These are phyloP conservation scores for Rhododendron griersonianum DNA, from an alignment of 148 eudicot species.

Conservation along the genomic window DNA sequence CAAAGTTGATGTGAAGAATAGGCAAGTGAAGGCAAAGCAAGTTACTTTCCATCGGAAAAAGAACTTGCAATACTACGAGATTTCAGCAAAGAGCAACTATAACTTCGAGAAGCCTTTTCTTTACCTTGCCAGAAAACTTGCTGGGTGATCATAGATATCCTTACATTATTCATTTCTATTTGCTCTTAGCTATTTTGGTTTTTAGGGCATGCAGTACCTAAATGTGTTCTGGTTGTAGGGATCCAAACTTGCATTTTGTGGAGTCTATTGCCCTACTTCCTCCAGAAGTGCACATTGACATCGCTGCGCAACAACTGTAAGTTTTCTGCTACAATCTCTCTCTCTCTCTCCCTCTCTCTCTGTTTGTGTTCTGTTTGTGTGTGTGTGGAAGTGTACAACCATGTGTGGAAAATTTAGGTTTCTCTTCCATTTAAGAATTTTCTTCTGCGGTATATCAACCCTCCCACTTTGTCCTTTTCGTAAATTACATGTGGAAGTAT, in stretches of 20 bases:
- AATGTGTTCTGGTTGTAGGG: constrained; percentile 23
- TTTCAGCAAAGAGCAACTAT: constrained; percentile 55
- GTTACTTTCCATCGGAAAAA: constrained; percentile 51
- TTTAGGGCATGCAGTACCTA: not conserved
- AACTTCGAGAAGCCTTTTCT: constrained; percentile 50
- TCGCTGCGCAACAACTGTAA: constrained; percentile 46
- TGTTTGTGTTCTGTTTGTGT: too few species aligned
- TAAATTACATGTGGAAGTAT: not conserved
- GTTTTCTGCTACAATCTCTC: not conserved
- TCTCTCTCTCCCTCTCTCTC: not conserved
- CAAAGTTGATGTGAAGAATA: constrained; percentile 55
- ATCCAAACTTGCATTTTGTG: constrained; percentile 44
- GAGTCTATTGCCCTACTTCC: constrained; percentile 45
- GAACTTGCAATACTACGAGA: constrained; percentile 47
- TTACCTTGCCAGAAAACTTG: constrained; percentile 52
- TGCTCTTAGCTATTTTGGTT: not conserved
- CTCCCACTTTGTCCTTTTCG: too few species aligned
- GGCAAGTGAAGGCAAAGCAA: constrained; percentile 50
- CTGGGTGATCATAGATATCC: constrained; percentile 25
- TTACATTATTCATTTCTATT: not conserved
- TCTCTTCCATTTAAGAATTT: not conserved
- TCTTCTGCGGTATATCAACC: not conserved
- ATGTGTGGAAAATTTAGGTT: too few species aligned
- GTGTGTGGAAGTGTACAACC: not conserved
- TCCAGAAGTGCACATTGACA: constrained; percentile 47